A percentile compares a stretch with the other conserved stretches of the same genome.
These are phyloP conservation scores for Cladosporium oxysporum DNA, from an alignment of 2,329 filamentous ascomycete genomes.

Conservation along the genomic window DNA sequence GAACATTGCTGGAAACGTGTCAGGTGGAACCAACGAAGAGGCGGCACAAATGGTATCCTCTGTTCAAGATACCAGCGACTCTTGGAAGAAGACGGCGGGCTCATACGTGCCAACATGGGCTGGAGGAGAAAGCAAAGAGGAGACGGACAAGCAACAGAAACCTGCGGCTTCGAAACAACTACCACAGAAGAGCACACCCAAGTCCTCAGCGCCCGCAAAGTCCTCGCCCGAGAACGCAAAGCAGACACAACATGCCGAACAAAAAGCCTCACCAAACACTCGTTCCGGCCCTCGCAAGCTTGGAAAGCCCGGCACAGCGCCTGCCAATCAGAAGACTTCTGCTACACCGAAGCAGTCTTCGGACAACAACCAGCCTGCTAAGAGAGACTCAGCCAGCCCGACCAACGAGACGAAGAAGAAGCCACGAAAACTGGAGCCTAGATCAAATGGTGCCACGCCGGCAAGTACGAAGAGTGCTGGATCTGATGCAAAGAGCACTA, in stretches of 20 bases:
- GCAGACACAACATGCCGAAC: background rate
- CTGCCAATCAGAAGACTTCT: background rate
- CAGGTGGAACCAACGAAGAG: background rate
- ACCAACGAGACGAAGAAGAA: background rate
- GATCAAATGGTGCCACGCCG: background rate
- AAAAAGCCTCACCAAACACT: background rate
- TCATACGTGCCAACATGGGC: slow-evolving; percentile 7
- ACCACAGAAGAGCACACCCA: background rate
- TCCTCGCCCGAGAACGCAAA: background rate
- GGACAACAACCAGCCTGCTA: background rate
- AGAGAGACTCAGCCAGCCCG: background rate
- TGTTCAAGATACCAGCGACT: background rate
- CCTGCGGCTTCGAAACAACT: background rate
- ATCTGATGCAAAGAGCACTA: background rate
- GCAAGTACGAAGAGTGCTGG: background rate
- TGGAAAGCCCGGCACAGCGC: slow-evolving; percentile 7
- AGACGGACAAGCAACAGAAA: slow-evolving; percentile 4
- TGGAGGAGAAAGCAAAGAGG: background rate
- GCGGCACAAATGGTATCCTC: background rate
- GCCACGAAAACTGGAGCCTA: slow-evolving; percentile 10
- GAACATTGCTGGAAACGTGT: slow-evolving; percentile 4
- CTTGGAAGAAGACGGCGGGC: background rate
- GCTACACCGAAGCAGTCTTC: background rate
- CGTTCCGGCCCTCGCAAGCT: slow-evolving; percentile 2
- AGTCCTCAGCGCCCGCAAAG: background rate